Conservation (phyloP, 768 basidiomycete genomes). For the Atractiella rhizophila region DNA sequence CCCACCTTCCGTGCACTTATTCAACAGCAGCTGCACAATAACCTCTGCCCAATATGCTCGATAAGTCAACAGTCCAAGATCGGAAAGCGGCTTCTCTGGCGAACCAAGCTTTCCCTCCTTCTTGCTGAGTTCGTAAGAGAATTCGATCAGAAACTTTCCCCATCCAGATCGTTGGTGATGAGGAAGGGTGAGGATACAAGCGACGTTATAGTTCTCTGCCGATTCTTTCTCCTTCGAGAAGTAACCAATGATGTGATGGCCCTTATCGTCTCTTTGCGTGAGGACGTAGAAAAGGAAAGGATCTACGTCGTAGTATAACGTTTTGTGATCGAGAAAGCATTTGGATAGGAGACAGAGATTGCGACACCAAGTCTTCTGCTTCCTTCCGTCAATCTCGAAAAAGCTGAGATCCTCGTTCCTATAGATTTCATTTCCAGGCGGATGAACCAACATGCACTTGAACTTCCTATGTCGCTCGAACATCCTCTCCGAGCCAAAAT, state of each 20-base stretch:
- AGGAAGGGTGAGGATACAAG: conserved; percentile 92
- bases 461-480: conserved; percentile 63
- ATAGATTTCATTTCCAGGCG: conserved; percentile 98
- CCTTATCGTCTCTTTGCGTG: conserved; percentile 63
- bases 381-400: conserved; percentile 93
- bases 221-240: conserved; percentile 99
- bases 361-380: conserved; percentile 85
- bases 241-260: conserved; percentile 88
- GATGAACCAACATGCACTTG: conserved; percentile 77
- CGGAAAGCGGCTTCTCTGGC: conserved; percentile 90
- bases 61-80: conserved; percentile 76
- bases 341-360: conserved; percentile 90
- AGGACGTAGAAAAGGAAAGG: conserved; percentile 99
- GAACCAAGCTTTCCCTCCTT: conserved; percentile 83
- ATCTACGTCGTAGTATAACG: conserved; percentile 96
- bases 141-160: conserved; percentile 85
- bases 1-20: too few species aligned
- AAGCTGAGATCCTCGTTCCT: conserved; percentile 89
- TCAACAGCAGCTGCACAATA: conserved; percentile 64
- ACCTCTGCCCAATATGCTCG: conserved; percentile 93
- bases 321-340: conserved; percentile 98
- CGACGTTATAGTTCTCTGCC: conserved; percentile 92
- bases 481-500: conserved; percentile 74
- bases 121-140: conserved; percentile 93
- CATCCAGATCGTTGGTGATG: conserved; percentile 93